A percentile compares a stretch with the other conserved stretches of the same genome.
Evolutionary conservation across 2,329 filamentous ascomycete genomes (phyloP).

Genomic region (Paecilomyces fulvus): DNA sequence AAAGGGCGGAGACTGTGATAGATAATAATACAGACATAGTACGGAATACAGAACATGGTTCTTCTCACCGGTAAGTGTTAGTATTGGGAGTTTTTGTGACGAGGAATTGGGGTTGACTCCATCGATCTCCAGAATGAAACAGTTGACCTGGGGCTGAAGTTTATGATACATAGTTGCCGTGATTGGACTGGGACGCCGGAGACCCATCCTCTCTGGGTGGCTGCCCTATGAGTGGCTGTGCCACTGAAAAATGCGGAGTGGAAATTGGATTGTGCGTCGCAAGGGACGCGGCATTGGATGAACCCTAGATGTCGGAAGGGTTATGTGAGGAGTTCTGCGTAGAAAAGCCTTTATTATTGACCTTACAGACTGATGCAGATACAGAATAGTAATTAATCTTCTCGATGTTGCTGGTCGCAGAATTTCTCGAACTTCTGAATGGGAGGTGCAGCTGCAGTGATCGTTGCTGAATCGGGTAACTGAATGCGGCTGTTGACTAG

Average conservation of each 20-base stretch:
- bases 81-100: background rate
- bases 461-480: background rate
- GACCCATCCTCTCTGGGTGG: background rate
- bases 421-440: background rate
- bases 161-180: background rate
- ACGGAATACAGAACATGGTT: background rate
- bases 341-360: background rate
- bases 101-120: background rate
- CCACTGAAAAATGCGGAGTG: background rate
- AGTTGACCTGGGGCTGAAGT: no score
- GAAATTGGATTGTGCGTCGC: background rate
- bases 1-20: background rate
- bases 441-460: background rate
- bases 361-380: background rate
- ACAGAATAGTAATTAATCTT: background rate
- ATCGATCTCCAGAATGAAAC: background rate
- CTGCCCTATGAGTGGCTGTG: background rate
- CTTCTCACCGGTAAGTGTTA: background rate
- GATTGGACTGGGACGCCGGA: background rate
- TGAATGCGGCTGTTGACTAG: background rate
- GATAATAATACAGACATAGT: background rate
- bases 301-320: background rate
- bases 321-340: background rate
- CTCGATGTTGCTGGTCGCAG: background rate
- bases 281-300: background rate